Evolutionary conservation across 371 early-diverging fungal species (phyloP), one percentile per base, ranked within the genome.

Genomic region (Saksenaea oblongispora): DNA sequence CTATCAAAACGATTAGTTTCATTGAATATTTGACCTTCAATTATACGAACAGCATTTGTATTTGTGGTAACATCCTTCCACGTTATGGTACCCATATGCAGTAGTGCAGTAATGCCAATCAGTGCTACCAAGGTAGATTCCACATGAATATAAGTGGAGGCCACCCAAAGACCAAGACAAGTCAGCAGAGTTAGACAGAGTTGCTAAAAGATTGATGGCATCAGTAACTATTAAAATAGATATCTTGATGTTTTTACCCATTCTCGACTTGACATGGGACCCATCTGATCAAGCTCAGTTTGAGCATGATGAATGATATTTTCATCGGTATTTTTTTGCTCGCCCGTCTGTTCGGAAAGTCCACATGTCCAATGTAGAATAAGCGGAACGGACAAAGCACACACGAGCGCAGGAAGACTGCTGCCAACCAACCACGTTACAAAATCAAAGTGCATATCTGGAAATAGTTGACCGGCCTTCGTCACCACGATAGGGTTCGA

Each of bases 11-110:
- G 17, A 35, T 35, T 13, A 58, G 11, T 28, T 5, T 18, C 27
- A 27, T 44, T 28, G 41, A 51, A 62, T 34, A 54, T 63, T 8
- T 11, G 17, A 27, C 8, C 27, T 37, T 47, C 36, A 13, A 41
- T 54, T 8, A 58, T 13, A 66, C 69, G 72, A 76, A 80, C 80
- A 34, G 90, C 91, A 66, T 86, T 86, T 53, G 81, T 78, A 70
- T 92, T 91, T 31, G 69, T 74, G 8, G 84, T 64, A 8, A 93
- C 75, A 63, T 92, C 90, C 47, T 85, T 84, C 94, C 94, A 93
- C 3, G 72, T 61, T 13, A 93, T 56, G 1, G 89, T 84, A 11
- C 84, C 82, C 53, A 84, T 62, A 26, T 88, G 66, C n/a, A 91
- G 54, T 36, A 92, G 61, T 0, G 70, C 64, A 0, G 82, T 73